phyloP scores from a whole-genome alignment of 306 rosid species.

The Quercus alba region DNA sequence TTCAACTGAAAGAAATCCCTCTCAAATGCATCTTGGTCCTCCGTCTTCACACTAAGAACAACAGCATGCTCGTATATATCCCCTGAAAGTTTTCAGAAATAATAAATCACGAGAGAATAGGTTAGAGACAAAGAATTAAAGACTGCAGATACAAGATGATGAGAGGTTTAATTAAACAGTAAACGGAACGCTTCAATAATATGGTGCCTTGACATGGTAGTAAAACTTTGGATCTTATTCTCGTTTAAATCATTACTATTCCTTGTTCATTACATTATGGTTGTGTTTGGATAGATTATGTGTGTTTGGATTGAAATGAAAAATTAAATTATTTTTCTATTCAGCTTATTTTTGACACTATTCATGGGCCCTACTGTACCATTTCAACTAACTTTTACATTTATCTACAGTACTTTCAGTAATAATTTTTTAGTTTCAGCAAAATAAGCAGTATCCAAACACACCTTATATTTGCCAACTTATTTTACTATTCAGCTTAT shows the following conservation, averaged over 20 bases:
- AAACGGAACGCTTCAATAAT: not conserved
- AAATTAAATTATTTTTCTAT: too few relatives aligned
- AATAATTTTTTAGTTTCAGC: too few relatives aligned
- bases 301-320: too few relatives aligned
- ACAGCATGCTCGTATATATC: constrained; percentile 96
- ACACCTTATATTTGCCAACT: too few relatives aligned
- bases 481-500: too few relatives aligned
- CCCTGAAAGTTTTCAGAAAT: constrained; percentile 56
- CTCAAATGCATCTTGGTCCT: constrained; percentile 97
- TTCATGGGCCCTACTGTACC: too few relatives aligned
- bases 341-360: too few relatives aligned
- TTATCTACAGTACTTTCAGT: too few relatives aligned
- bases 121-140: not conserved
- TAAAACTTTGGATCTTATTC: not conserved
- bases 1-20: constrained; percentile 95
- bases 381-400: too few relatives aligned
- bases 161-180: not conserved
- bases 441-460: too few relatives aligned
- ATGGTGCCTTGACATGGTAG: not conserved
- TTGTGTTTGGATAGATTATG: too few relatives aligned
- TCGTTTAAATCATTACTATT: not conserved
- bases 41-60: constrained; percentile 77
- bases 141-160: not conserved
- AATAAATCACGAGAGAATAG: not conserved
- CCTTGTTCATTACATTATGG: not conserved